Evolutionary conservation across 2,329 filamentous ascomycete species (phyloP).

Genomic region (Mycosphaerelloides madeirae): DNA sequence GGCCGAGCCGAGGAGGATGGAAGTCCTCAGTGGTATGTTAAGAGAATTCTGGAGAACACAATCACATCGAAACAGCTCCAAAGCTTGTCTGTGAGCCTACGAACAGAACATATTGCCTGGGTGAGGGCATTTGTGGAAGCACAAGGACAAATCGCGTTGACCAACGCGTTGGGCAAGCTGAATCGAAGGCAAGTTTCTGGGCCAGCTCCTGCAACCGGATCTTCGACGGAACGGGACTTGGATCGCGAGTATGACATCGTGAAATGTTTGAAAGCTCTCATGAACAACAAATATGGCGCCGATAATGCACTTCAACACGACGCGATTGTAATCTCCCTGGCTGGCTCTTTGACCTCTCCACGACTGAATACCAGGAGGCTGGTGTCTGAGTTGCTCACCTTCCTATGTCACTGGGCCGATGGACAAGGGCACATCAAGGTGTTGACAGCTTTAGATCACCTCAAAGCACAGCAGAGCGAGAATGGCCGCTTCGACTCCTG

Average conservation of each 20-base stretch:
- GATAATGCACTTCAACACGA: slow-evolving; percentile 90
- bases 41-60: slow-evolving; percentile 91
- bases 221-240: slow-evolving; percentile 69
- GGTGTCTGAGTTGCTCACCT: slow-evolving; percentile 93
- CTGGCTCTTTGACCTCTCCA: slow-evolving; percentile 80
- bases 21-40: slow-evolving; percentile 96
- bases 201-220: slow-evolving; percentile 58
- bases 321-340: slow-evolving; percentile 82
- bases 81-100: slow-evolving; percentile 86
- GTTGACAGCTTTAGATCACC: slow-evolving; percentile 83
- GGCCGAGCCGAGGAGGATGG: slow-evolving; percentile 87
- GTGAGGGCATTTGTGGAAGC: slow-evolving; percentile 95
- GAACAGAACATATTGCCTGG: slow-evolving; percentile 96
- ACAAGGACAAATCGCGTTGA: slow-evolving; percentile 92
- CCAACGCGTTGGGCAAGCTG: slow-evolving; percentile 87
- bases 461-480: slow-evolving; percentile 82
- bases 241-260: slow-evolving; percentile 95
- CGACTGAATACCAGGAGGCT: slow-evolving; percentile 88
- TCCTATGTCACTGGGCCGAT: slow-evolving; percentile 89
- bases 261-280: slow-evolving; percentile 92
- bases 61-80: slow-evolving; percentile 88
- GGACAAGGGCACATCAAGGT: slow-evolving; percentile 89
- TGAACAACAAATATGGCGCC: slow-evolving; percentile 99
- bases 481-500: slow-evolving; percentile 95
- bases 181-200: slow-evolving; percentile 79